These are phyloP conservation scores for Thalassiosira hispida DNA, from an alignment of 352 stramenopile genomes.

Conservation along the genomic window DNA sequence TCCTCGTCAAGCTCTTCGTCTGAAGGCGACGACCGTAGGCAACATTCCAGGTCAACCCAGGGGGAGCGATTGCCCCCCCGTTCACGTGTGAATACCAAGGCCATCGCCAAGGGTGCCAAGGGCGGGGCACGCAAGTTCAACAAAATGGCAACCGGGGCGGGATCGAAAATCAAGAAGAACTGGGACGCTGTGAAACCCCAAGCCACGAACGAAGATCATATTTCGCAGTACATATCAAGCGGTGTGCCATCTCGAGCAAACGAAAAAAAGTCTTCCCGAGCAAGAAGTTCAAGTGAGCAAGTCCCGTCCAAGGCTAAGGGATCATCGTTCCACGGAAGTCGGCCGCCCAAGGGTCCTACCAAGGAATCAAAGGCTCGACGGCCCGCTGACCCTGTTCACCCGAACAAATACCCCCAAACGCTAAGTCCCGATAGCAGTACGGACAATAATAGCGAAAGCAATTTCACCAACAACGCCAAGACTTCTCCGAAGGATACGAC, in stretches of 20 bases:
- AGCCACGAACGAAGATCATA: not conserved
- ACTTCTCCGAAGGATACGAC: not conserved
- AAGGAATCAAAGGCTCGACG: no score
- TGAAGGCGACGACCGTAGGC: not conserved
- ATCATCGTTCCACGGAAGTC: not conserved
- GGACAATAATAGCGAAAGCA: not conserved
- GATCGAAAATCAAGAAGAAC: conserved; percentile 21
- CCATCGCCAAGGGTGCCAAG: not conserved
- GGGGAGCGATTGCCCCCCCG: not conserved
- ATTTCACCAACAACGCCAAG: not conserved
- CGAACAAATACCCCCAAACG: not conserved
- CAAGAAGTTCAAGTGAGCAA: no score
- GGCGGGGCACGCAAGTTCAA: not conserved
- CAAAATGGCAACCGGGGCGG: not conserved
- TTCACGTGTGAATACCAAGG: not conserved
- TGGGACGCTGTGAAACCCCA: not conserved
- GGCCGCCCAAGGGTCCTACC: no score
- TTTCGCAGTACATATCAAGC: conserved; percentile 21
- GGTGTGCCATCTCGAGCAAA: not conserved
- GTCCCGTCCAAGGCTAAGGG: not conserved
- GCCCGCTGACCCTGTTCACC: not conserved
- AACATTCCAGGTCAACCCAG: not conserved
- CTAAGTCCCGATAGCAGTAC: not conserved
- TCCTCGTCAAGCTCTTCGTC: conserved; percentile 16
- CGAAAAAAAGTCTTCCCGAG: not conserved